These are phyloP conservation scores for Sporothrix schenckii DNA, from an alignment of 2,329 filamentous ascomycete genomes.

Conservation along the genomic window DNA sequence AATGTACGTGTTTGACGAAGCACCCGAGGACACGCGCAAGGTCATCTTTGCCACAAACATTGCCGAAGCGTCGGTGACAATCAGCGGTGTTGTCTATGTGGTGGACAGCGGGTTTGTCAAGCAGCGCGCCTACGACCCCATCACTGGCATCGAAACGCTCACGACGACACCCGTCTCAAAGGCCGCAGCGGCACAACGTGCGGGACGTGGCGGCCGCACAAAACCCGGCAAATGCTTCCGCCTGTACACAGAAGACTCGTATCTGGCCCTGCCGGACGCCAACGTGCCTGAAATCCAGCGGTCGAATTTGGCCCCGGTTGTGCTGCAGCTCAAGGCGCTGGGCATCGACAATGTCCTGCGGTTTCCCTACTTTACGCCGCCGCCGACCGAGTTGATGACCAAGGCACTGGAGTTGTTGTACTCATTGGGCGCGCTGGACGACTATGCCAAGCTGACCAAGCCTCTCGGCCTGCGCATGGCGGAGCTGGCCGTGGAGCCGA, in stretches of 20 bases:
- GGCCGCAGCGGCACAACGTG: conserved; percentile 88
- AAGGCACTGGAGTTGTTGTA: conserved; percentile 87
- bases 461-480: conserved; percentile 91
- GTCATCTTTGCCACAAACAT: conserved; percentile 95
- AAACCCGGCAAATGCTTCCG: conserved; percentile 92
- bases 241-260: conserved; percentile 80
- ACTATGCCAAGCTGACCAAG: conserved; percentile 85
- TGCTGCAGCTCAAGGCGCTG: conserved; percentile 90
- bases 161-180: conserved; percentile 82
- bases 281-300: conserved; percentile 90
- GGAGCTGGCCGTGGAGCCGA: conserved; percentile 88
- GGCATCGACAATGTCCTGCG: conserved; percentile 92
- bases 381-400: conserved; percentile 80
- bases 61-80: conserved; percentile 92
- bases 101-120: conserved; percentile 92
- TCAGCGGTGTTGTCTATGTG: conserved; percentile 88
- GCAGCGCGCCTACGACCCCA: conserved; percentile 80
- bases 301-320: conserved; percentile 82
- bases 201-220: conserved; percentile 86
- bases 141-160: conserved; percentile 83
- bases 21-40: conserved; percentile 81
- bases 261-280: conserved; percentile 64
- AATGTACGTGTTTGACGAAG: conserved; percentile 88
- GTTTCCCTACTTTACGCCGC: conserved; percentile 85
- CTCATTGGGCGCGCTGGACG: conserved; percentile 81